Evolutionary conservation across 495 filamentous ascomycete genomes (phyloP).

Genomic region (Penicillium diatomitis): DNA sequence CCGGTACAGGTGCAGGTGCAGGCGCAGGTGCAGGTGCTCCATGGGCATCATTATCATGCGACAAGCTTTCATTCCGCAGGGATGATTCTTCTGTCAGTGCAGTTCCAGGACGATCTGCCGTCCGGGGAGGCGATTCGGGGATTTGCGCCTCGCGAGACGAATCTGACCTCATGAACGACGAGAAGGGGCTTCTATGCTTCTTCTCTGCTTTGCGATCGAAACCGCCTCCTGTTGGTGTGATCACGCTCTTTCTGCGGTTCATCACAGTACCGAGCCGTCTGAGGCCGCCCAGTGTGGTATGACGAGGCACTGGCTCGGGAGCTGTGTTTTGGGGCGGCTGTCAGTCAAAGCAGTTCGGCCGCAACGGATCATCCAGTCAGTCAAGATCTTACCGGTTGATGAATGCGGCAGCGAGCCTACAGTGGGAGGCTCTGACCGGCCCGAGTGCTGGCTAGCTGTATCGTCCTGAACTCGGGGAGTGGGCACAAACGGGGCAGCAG

Average conservation of each 20-base stretch:
- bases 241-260: slow-evolving; percentile 47
- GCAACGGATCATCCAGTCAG: not conserved
- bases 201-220: slow-evolving; percentile 39
- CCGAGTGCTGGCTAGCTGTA: slow-evolving; percentile 52
- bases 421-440: slow-evolving; percentile 26
- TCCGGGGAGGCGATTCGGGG: slow-evolving; percentile 27
- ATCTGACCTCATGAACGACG: slow-evolving; percentile 43
- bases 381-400: slow-evolving; percentile 29
- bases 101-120: slow-evolving; percentile 30
- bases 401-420: slow-evolving; percentile 23
- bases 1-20: slow-evolving; percentile 13
- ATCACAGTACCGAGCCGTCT: slow-evolving; percentile 76
- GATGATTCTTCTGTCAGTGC: slow-evolving; percentile 28
- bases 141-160: slow-evolving; percentile 34
- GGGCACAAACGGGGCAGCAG: slow-evolving; percentile 26
- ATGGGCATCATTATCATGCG: slow-evolving; percentile 17
- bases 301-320: slow-evolving; percentile 28
- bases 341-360: not conserved
- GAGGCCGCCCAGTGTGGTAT: slow-evolving; percentile 42
- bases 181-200: slow-evolving; percentile 38
- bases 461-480: slow-evolving; percentile 42
- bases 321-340: slow-evolving; percentile 6
- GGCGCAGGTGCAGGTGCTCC: slow-evolving; percentile 14
- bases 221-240: slow-evolving; percentile 22
- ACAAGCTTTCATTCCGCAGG: slow-evolving; percentile 23